Base-by-base conservation (phyloP, 169 alveolate species). In the Amoebophrya sp. region DNA sequence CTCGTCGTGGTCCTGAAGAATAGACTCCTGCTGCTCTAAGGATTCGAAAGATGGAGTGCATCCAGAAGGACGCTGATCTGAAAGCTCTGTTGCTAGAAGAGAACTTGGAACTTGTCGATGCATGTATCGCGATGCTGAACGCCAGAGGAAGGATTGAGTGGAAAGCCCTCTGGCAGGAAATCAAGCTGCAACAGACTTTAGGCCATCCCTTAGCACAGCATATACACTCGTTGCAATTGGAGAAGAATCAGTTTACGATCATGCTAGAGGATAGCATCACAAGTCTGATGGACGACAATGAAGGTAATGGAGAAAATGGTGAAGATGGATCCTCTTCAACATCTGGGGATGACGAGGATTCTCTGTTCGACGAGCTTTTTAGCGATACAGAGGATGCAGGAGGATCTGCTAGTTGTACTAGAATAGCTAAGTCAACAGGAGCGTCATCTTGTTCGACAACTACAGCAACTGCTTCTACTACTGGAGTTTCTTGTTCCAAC, bases 141-240 rank as follows among this genome's bases (percentile, higher is more conserved):
- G 33, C 36, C 83, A 29, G 83, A 1, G 83, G 83, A 6, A 1
- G 83, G 83, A 65, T 65, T 36, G 83, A 65, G 39, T 65, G 83
- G 83, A 29, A 65, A 36, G 10, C 2, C 38, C n/a, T 65, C 38
- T 65, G 83, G 83, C 83, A 65, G 83, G 83, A 65, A 26, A 65
- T 65, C 83, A 65, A 65, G 83, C 2, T 65, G 33, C 83, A 65
- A 26, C 83, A 65, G n/a, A 18, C 10, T 36, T 36, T 65, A 6
- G 83, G 83, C 33, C 83, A 65, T 36, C 83, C 83, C 83, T 36
- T 65, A 10, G 83, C 83, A 6, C 83, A 65, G 83, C 83, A 65
- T 36, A 65, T 65, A 29, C 83, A 65, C 26, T 6, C 36, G 33
- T 36, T 65, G 83, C 33, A 65, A 36, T 65, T 65, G 3, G 83